Base-by-base conservation (phyloP, 176 grass and related monocot genomes). In the Musa itinerans region DNA sequence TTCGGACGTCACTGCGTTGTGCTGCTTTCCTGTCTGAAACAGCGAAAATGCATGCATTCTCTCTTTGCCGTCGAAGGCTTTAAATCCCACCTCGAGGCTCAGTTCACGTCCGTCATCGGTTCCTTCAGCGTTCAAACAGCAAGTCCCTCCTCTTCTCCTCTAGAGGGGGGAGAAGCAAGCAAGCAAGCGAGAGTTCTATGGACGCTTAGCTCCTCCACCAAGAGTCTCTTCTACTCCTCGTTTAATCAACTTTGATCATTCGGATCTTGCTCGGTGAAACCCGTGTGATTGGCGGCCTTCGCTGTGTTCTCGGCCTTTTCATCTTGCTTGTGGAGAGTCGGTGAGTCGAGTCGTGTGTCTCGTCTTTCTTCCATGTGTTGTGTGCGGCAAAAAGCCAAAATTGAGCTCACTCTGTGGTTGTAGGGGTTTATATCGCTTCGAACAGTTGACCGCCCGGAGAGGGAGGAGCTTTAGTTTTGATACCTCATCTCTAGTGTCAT, bases 321-420 rank as follows among this genome's bases (percentile, higher is more conserved):
- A 15, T 43, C 14, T 17, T n/a, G 14, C 2, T 43, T 43, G 34
- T 8, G 66, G 48, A 49, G 9, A 49, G 19, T 69, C 66, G 66
- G 66, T 69, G 66, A 69, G 66, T 49, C 34, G 63, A 19, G 66
- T 49, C 2, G 15, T 70, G 67, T 43, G 65, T 68, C 68, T 50
- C 19, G 7, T 70, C 1, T 20, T 21, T 70, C 48, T 19, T 70
- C 43, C 43, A 11, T 70, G 68, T 22, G 43, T 51, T 70, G 14
- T 70, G 23, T 69, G 27, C 10, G 48, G 15, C 4, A 13, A 4
- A n/a, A 12, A 20, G 12, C 12, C 2, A 11, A 9, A 1, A n/a
- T 9, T n/a, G 8, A 9, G 19, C n/a, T 62, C 16, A 13, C 2
- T 43, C 1, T 51, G 2, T 5, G 48, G 17, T 49, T 6, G 52